These are phyloP conservation scores for Didymella arachidicola DNA, from an alignment of 2,329 filamentous ascomycete species.

Conservation along the genomic window DNA sequence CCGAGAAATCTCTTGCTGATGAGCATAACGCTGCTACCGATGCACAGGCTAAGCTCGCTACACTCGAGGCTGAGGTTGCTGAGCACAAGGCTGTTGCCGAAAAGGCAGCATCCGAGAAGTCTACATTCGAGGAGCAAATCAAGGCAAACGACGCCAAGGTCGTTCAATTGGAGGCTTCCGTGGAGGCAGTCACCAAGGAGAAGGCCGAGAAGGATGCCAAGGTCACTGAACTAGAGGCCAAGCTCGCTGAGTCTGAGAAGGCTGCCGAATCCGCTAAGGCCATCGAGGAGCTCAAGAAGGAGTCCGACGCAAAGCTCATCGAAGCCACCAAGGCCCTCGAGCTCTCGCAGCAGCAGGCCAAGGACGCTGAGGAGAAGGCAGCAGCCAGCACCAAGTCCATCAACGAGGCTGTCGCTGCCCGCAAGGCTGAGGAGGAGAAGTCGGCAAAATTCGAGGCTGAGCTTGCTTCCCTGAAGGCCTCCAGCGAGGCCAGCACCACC, in stretches of 20 bases:
- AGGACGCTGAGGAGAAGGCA: constrained; percentile 20
- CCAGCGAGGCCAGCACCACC: constrained; percentile 26
- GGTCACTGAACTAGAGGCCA: constrained; percentile 28
- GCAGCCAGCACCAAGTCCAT: constrained; percentile 22
- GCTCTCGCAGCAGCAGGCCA: constrained; percentile 20
- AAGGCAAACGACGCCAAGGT: constrained; percentile 36
- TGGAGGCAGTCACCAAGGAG: constrained; percentile 27
- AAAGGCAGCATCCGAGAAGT: constrained; percentile 33
- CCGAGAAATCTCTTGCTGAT: constrained; percentile 23
- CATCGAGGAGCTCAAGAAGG: constrained; percentile 29
- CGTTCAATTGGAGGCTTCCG: constrained; percentile 29
- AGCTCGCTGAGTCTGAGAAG: constrained; percentile 28
- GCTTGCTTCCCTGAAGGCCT: constrained; percentile 27
- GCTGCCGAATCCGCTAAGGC: constrained; percentile 25
- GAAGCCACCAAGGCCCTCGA: constrained; percentile 21
- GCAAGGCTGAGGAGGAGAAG: constrained; percentile 30
- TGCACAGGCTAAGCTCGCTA: constrained; percentile 23
- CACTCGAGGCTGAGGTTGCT: constrained; percentile 29
- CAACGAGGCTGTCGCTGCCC: constrained; percentile 26
- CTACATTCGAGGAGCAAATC: constrained; percentile 35
- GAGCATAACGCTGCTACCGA: constrained; percentile 32
- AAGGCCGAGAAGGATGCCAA: constrained; percentile 28
- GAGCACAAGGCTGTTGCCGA: constrained; percentile 36
- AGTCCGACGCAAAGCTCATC: constrained; percentile 19
- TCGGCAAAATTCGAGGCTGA: constrained; percentile 21